Percentiles rank a stretch among this genome's conserved stretches.
These are phyloP conservation scores for Candida adriatica DNA, from an alignment of 805 yeast species.

Conservation along the genomic window DNA sequence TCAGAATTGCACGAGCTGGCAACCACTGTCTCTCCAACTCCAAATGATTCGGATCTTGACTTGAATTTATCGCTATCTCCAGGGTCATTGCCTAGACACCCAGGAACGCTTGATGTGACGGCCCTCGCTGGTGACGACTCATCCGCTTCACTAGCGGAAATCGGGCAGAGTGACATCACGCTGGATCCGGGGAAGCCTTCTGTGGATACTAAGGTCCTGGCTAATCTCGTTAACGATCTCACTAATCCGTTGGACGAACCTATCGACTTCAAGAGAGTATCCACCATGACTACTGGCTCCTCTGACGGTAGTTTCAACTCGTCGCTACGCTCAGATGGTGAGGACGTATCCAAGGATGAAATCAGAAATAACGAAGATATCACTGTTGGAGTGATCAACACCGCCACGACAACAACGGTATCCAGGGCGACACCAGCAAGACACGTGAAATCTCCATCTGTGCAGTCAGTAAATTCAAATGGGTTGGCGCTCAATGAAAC, in stretches of 20 bases:
- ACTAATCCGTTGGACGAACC: constrained; percentile 32
- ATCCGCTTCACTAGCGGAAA: constrained; percentile 2
- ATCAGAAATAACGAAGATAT: constrained; percentile 4
- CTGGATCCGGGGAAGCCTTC: constrained; percentile 40
- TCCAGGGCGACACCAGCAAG: constrained; percentile 16
- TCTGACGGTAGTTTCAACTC: constrained; percentile 15
- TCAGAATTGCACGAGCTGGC: no score
- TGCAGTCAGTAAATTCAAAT: background rate
- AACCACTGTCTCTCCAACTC: no score
- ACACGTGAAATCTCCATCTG: constrained; percentile 8
- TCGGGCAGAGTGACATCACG: constrained; percentile 15
- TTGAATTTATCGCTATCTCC: constrained; percentile 16
- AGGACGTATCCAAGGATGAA: constrained; percentile 2
- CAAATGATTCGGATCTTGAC: no score
- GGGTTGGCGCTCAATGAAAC: background rate
- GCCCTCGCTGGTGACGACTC: constrained; percentile 30
- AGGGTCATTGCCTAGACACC: constrained; percentile 34
- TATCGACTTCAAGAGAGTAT: constrained; percentile 34
- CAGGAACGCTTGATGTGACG: constrained; percentile 39
- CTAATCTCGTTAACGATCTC: constrained; percentile 10
- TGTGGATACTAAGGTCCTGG: constrained; percentile 11
- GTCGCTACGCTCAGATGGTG: constrained; percentile 1
- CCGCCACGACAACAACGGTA: constrained; percentile 15
- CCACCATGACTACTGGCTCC: constrained; percentile 27
- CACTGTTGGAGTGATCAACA: constrained; percentile 10